phyloP scores from a whole-genome alignment of 805 yeast species.

The Jamesozyma jinghongensis region DNA sequence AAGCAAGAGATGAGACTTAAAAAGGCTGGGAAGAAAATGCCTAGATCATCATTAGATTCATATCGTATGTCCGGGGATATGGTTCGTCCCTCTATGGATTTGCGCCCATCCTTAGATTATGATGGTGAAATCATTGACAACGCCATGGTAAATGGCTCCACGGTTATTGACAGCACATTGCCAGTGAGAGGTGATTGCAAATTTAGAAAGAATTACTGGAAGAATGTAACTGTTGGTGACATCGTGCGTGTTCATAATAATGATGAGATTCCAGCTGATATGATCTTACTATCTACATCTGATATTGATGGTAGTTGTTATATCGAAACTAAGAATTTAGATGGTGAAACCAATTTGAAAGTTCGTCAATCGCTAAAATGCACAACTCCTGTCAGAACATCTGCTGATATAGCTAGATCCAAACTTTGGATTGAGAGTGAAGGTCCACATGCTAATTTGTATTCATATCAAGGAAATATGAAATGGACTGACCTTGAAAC shows the following conservation, averaged over 20 bases:
- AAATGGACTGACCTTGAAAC: constrained; percentile 36
- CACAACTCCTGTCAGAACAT: constrained; percentile 41
- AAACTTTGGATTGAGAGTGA: constrained; percentile 67
- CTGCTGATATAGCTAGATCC: constrained; percentile 41
- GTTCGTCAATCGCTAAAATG: constrained; percentile 65
- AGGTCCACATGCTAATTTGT: constrained; percentile 77
- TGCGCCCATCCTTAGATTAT: constrained; percentile 20
- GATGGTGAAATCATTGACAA: constrained; percentile 15
- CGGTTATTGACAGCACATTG: constrained; percentile 49
- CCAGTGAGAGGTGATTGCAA: constrained; percentile 30
- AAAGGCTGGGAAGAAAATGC: constrained; percentile 13
- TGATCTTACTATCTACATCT: constrained; percentile 53
- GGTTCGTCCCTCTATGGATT: constrained; percentile 20
- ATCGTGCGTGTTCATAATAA: constrained; percentile 59
- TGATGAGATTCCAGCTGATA: constrained; percentile 76
- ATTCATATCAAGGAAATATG: constrained; percentile 66
- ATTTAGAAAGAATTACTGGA: constrained; percentile 44
- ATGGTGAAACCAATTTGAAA: constrained; percentile 74
- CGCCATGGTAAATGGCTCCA: constrained; percentile 44
- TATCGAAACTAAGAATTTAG: constrained; percentile 74
- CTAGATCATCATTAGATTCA: constrained; percentile 35
- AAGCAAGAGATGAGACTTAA: constrained; percentile 5
- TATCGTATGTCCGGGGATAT: constrained; percentile 26
- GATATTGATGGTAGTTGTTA: constrained; percentile 64
- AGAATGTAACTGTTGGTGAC: constrained; percentile 65